Evolutionary conservation across 495 filamentous ascomycete genomes (phyloP).

Genomic region (Neurospora discreta): DNA sequence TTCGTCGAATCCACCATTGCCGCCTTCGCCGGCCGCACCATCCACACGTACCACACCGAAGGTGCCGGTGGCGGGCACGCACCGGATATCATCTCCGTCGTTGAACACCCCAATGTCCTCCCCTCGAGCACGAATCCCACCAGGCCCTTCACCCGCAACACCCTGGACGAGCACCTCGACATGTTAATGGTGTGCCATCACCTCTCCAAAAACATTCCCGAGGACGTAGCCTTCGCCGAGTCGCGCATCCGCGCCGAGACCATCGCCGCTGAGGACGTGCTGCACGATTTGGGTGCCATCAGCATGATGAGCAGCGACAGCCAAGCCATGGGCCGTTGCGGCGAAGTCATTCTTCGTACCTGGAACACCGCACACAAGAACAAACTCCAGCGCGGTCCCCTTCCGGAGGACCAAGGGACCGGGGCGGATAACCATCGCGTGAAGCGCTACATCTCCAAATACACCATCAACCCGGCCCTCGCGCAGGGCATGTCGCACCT

Average conservation of each 20-base stretch:
- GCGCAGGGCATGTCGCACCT: conserved; percentile 89
- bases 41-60: conserved; percentile 98
- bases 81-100: conserved; percentile 91
- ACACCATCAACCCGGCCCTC: conserved; percentile 93
- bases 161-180: conserved; percentile 92
- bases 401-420: conserved; percentile 70
- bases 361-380: conserved; percentile 99
- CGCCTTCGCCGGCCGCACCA: conserved; percentile 80
- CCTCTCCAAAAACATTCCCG: conserved; percentile 79
- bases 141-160: conserved; percentile 84
- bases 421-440: conserved; percentile 89
- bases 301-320: conserved; percentile 97
- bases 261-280: conserved; percentile 93
- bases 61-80: conserved; percentile 94
- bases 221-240: conserved; percentile 95
- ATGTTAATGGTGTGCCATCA: conserved; percentile 99
- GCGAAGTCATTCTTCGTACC: conserved; percentile 87
- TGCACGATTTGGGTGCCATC: conserved; percentile 93
- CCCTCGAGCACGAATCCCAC: conserved; percentile 92
- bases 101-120: conserved; percentile 85
- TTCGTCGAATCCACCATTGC: conserved; percentile 90
- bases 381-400: conserved; percentile 68
- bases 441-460: conserved; percentile 90
- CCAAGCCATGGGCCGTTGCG: conserved; percentile 95
- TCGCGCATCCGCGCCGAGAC: conserved; percentile 91